Percentiles rank a stretch among this genome's conserved stretches.
phyloP scores from a whole-genome alignment of 495 filamentous ascomycete genomes.

The Xylaria longipes region DNA sequence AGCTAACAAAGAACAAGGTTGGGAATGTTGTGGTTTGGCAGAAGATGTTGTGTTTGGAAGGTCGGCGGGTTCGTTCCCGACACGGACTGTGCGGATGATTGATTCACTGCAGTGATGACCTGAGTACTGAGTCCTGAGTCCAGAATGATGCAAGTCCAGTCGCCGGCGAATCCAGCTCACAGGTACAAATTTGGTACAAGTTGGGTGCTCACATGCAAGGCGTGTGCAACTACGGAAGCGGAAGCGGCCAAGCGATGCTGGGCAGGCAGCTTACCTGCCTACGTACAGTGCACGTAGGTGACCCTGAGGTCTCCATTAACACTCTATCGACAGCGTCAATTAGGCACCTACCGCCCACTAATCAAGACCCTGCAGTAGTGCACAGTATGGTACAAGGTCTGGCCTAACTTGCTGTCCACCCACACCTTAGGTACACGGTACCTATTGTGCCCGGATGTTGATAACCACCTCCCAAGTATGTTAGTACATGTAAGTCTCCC shows the following conservation, averaged over 20 bases:
- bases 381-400: not conserved
- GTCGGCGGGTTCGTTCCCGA: constrained; percentile 6
- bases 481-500: not conserved
- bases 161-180: constrained; percentile 1
- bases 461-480: too few relatives aligned
- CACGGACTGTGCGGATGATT: constrained; percentile 11
- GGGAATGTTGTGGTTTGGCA: not conserved
- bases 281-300: not conserved
- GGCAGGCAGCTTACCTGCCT: not conserved
- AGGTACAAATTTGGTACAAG: too few relatives aligned
- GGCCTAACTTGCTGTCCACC: not conserved
- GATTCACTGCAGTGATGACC: constrained; percentile 10
- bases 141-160: constrained; percentile 15
- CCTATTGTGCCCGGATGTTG: too few relatives aligned
- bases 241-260: constrained; percentile 1
- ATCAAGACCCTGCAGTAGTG: constrained; percentile 2
- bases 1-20: not conserved
- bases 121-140: too few relatives aligned
- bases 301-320: not conserved
- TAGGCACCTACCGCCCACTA: constrained; percentile 5
- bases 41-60: constrained; percentile 4
- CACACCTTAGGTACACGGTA: too few relatives aligned
- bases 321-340: not conserved
- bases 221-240: constrained; percentile 2
- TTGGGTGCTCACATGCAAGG: constrained; percentile 12